Conservation (phyloP, 2,329 filamentous ascomycete species). For the Phialophora verrucosa region DNA sequence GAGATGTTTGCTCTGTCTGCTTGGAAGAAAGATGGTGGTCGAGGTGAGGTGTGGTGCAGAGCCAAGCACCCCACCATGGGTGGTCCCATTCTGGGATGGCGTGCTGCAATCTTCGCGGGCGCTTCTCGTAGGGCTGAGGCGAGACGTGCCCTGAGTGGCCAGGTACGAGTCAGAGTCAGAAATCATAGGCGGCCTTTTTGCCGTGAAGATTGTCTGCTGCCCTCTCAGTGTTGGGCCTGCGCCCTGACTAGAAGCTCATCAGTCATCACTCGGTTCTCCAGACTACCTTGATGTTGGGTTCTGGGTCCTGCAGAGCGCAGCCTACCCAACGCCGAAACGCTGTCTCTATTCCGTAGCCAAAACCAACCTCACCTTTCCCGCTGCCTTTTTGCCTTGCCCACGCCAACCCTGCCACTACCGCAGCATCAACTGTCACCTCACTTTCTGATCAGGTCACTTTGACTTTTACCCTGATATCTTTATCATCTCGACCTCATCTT, state of each 20-base stretch:
- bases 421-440: slow-evolving; percentile 11
- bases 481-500: neutral
- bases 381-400: slow-evolving; percentile 25
- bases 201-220: slow-evolving; percentile 10
- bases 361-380: slow-evolving; percentile 28
- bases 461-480: slow-evolving; percentile 3
- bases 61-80: slow-evolving; percentile 39
- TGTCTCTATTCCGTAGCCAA: slow-evolving; percentile 12
- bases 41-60: slow-evolving; percentile 32
- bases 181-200: slow-evolving; percentile 23
- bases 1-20: slow-evolving; percentile 10
- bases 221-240: slow-evolving; percentile 23
- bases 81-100: slow-evolving; percentile 30
- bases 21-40: slow-evolving; percentile 11
- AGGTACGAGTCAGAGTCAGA: slow-evolving; percentile 27
- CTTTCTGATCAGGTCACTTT: slow-evolving; percentile 18
- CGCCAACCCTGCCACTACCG: slow-evolving; percentile 17
- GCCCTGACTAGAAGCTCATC: slow-evolving; percentile 22
- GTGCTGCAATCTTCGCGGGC: slow-evolving; percentile 36
- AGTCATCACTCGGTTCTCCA: slow-evolving; percentile 17
- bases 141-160: slow-evolving; percentile 28
- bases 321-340: slow-evolving; percentile 24
- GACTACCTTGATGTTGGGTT: slow-evolving; percentile 10
- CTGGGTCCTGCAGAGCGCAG: slow-evolving; percentile 17
- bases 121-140: slow-evolving; percentile 24